Percentiles rank a stretch among this genome's conserved stretches.
Conservation (phyloP, 352 stramenopile genomes). For the Thalassiosira mediterranea region DNA sequence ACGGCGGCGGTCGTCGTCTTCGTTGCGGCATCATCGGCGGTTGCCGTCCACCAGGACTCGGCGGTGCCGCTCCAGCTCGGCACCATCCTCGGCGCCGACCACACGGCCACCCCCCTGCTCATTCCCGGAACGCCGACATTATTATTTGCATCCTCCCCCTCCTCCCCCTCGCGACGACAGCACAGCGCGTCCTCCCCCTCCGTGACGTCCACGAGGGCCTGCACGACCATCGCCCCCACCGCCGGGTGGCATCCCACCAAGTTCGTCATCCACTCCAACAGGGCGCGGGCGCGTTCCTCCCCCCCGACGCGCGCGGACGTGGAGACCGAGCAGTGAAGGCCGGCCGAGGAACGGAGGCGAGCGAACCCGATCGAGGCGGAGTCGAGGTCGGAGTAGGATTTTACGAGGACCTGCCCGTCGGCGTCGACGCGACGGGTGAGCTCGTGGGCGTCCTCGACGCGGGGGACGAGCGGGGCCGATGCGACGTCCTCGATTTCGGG, state of each 20-base stretch:
- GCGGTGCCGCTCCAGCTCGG: slow-evolving; percentile 68
- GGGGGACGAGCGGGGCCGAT: slow-evolving; percentile 54
- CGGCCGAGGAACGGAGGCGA: slow-evolving; percentile 58
- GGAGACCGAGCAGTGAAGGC: slow-evolving; percentile 78
- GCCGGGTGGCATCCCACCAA: slow-evolving; percentile 71
- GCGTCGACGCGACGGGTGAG: slow-evolving; percentile 80
- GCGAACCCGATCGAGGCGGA: slow-evolving; percentile 67
- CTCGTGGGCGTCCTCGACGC: slow-evolving; percentile 42
- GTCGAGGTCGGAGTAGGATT: slow-evolving; percentile 56
- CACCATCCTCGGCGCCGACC: slow-evolving; percentile 70
- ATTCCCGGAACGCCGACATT: slow-evolving; percentile 18
- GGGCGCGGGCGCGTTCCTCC: slow-evolving; percentile 65
- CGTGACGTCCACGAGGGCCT: slow-evolving; percentile 78
- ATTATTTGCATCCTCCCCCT: slow-evolving; percentile 7
- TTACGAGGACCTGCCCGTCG: slow-evolving; percentile 80
- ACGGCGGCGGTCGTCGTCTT: slow-evolving; percentile 12
- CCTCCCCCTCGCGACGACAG: slow-evolving; percentile 1
- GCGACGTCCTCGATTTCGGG: slow-evolving; percentile 36
- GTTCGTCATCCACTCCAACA: slow-evolving; percentile 77
- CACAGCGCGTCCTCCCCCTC: slow-evolving; percentile 61
- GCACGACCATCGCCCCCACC: slow-evolving; percentile 76
- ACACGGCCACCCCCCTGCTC: slow-evolving; percentile 62
- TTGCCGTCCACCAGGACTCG: slow-evolving; percentile 33
- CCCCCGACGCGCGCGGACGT: slow-evolving; percentile 66
- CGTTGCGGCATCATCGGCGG: neutral